Evolutionary conservation across 2,329 filamentous ascomycete genomes (phyloP).

Genomic region (Macrophomina tecta): DNA sequence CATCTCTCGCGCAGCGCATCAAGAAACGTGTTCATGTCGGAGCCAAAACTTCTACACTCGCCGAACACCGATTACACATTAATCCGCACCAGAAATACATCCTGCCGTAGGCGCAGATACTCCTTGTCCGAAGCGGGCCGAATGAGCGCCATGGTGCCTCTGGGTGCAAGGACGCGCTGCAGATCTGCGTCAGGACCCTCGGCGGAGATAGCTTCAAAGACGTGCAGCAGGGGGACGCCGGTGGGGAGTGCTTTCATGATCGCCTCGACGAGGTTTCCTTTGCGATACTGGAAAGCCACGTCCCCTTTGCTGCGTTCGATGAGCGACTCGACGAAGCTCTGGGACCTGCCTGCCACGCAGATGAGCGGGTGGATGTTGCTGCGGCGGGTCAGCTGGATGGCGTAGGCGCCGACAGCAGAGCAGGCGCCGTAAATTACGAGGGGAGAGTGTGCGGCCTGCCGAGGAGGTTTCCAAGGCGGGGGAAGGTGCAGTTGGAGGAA

Average conservation of each 20-base stretch:
- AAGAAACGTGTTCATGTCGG: neutral
- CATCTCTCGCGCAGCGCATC: neutral
- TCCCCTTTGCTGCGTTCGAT: constrained; percentile 49
- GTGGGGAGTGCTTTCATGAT: too few species aligned
- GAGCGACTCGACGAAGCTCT: constrained; percentile 42
- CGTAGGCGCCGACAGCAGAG: constrained; percentile 48
- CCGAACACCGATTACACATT: neutral
- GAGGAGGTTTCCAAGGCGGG: constrained; percentile 43
- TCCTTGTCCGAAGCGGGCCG: neutral
- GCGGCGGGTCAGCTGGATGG: constrained; percentile 46
- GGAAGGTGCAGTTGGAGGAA: constrained; percentile 50
- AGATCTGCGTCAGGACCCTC: neutral
- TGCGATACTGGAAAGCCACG: constrained; percentile 59
- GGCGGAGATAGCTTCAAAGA: neutral
- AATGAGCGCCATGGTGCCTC: neutral
- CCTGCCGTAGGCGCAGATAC: neutral
- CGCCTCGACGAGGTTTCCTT: constrained; percentile 48
- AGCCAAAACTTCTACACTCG: neutral
- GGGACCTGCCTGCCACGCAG: constrained; percentile 46
- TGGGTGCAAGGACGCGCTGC: neutral
- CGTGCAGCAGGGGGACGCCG: too few species aligned
- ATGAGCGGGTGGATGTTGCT: constrained; percentile 49
- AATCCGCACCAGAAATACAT: neutral
- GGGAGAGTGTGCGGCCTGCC: constrained; percentile 31
- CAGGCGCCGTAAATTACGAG: constrained; percentile 51